Percentiles rank a stretch among this genome's conserved stretches.
phyloP scores from a whole-genome alignment of 306 rosid genomes.

The Luffa acutangula region DNA sequence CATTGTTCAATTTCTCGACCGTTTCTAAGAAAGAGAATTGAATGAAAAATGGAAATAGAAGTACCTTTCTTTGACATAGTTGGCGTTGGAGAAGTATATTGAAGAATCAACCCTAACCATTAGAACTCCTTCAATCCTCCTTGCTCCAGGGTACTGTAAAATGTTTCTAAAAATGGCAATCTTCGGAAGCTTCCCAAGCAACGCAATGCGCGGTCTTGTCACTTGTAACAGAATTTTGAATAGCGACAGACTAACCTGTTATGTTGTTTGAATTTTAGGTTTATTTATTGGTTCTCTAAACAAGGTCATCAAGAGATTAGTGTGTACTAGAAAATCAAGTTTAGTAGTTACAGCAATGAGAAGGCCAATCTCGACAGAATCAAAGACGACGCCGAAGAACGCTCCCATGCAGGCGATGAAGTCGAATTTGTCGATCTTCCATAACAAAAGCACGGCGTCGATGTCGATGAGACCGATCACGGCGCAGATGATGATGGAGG shows the following conservation, averaged over 20 bases:
- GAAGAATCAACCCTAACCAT: conserved; percentile 81
- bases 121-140: conserved; percentile 39
- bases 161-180: conserved; percentile 51
- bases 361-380: conserved; percentile 71
- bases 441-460: conserved; percentile 39
- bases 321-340: not conserved
- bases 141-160: conserved; percentile 56
- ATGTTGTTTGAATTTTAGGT: not conserved
- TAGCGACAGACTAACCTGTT: conserved; percentile 57
- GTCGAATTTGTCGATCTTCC: conserved; percentile 79
- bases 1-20: too few species aligned
- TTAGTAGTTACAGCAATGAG: conserved; percentile 44
- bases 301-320: too few species aligned
- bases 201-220: conserved; percentile 65
- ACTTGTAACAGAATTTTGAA: conserved; percentile 70
- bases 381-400: conserved; percentile 74
- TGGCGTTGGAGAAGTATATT: conserved; percentile 75
- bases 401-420: conserved; percentile 86
- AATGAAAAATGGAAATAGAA: not conserved
- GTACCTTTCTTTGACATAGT: conserved; percentile 78
- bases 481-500: conserved; percentile 65
- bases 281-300: too few species aligned
- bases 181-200: conserved; percentile 63
- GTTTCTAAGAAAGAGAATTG: too few species aligned
- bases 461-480: conserved; percentile 44